A percentile compares a stretch with the other conserved stretches of the same genome.
Evolutionary conservation across 139 green algal genomes (phyloP).

Genomic region (Chlamydomonas sphaeroides): DNA sequence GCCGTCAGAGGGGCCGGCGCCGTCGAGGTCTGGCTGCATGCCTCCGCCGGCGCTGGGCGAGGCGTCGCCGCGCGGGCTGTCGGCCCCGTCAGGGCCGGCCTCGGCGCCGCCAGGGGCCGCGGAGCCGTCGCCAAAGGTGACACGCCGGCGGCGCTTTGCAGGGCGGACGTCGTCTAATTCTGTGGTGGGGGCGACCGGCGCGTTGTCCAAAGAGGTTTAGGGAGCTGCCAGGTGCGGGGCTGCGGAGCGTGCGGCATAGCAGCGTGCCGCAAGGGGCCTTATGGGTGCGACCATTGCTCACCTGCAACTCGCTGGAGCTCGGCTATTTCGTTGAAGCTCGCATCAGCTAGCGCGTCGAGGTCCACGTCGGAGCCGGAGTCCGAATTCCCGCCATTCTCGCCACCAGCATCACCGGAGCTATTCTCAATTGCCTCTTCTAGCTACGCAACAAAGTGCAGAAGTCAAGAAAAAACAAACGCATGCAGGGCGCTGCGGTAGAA

Average conservation of each 20-base stretch:
- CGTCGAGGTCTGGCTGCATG: too few species aligned
- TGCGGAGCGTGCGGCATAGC: not conserved
- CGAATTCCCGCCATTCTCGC: conserved; percentile 16
- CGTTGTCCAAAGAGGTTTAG: too few species aligned
- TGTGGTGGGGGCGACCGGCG: too few species aligned
- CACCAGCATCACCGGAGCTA: too few species aligned
- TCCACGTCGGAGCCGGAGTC: conserved; percentile 12
- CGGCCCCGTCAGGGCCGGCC: not conserved
- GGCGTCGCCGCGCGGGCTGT: too few species aligned
- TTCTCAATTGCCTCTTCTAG: too few species aligned
- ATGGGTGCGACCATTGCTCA: not conserved
- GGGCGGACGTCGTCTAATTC: not conserved
- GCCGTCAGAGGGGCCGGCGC: not conserved
- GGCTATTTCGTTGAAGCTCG: not conserved
- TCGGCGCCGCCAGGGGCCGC: too few species aligned
- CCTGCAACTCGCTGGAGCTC: not conserved
- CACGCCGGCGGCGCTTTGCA: not conserved
- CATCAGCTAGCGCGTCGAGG: conserved; percentile 6
- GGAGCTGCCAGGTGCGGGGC: not conserved
- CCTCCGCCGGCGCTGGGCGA: not conserved
- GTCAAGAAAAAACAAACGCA: too few species aligned
- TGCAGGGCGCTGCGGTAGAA: too few species aligned
- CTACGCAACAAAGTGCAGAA: too few species aligned
- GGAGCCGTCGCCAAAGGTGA: too few species aligned
- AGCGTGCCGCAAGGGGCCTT: too few species aligned